These are phyloP conservation scores for Ceratonia siliqua DNA, from an alignment of 306 rosid genomes.

Conservation along the genomic window DNA sequence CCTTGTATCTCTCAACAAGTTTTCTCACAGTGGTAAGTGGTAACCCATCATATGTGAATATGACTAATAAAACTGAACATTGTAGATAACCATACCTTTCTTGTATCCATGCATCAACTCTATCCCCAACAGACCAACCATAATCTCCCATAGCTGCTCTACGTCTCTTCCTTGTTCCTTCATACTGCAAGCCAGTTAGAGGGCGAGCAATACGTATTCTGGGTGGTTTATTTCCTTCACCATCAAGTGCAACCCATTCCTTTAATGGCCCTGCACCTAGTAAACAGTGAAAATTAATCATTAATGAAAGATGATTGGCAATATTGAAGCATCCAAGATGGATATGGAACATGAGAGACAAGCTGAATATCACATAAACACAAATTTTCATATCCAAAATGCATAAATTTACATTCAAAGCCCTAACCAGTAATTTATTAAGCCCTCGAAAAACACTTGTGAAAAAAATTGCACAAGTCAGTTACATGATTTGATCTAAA, in stretches of 20 bases:
- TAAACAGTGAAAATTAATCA: constrained; percentile 12
- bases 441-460: neutral
- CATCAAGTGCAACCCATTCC: constrained; percentile 80
- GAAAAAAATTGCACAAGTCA: neutral
- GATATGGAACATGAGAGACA: constrained; percentile 6
- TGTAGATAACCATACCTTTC: constrained; percentile 59
- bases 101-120: constrained; percentile 86
- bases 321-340: neutral
- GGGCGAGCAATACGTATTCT: constrained; percentile 80
- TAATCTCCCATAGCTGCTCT: constrained; percentile 82
- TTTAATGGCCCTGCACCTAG: constrained; percentile 64
- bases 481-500: constrained; percentile 18
- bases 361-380: constrained; percentile 12
- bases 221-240: constrained; percentile 69
- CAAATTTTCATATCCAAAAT: constrained; percentile 2
- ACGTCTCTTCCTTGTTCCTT: constrained; percentile 94
- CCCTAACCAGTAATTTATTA: neutral
- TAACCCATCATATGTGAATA: neutral
- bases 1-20: neutral
- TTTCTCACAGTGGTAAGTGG: neutral
- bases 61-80: neutral
- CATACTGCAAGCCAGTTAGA: constrained; percentile 54
- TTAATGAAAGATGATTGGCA: neutral
- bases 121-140: constrained; percentile 94
- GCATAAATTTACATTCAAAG: neutral